Percentiles rank a stretch among this genome's conserved stretches.
These are phyloP conservation scores for Exidia glandulosa DNA, from an alignment of 768 basidiomycete species.

Conservation along the genomic window DNA sequence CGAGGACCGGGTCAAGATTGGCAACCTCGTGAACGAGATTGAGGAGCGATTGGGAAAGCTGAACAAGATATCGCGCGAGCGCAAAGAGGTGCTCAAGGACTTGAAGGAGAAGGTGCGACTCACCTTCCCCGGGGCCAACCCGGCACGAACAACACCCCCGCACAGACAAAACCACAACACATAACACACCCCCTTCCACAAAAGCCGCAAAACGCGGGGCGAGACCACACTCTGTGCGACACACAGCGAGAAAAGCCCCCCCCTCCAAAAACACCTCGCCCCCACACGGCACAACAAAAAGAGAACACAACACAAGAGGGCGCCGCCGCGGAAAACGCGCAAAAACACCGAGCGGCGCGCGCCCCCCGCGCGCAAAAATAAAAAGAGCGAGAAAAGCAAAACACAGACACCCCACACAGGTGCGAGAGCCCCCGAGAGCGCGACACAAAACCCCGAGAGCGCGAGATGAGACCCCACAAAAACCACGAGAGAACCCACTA, in stretches of 20 bases:
- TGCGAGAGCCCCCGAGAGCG: constrained; percentile 66
- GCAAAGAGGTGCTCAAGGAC: constrained; percentile 81
- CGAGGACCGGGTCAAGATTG: constrained; percentile 57
- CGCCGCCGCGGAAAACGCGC: constrained; percentile 54
- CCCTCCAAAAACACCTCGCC: constrained; percentile 74
- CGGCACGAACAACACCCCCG: background rate
- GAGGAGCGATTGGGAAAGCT: constrained; percentile 69
- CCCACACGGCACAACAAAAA: constrained; percentile 73
- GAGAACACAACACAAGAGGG: constrained; percentile 65
- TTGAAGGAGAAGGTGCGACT: constrained; percentile 84
- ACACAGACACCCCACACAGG: constrained; percentile 66
- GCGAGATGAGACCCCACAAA: constrained; percentile 46
- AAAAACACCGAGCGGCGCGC: constrained; percentile 66
- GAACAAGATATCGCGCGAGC: constrained; percentile 74
- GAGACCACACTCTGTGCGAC: constrained; percentile 84
- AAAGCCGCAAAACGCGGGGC: constrained; percentile 70
- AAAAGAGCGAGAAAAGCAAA: constrained; percentile 73
- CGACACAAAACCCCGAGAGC: constrained; percentile 80
- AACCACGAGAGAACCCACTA: background rate
- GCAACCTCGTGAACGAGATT: constrained; percentile 56
- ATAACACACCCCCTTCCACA: constrained; percentile 84
- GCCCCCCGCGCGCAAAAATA: constrained; percentile 66
- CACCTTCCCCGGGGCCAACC: background rate
- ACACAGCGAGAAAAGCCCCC: constrained; percentile 91
- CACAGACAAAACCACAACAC: constrained; percentile 95